Evolutionary conservation across 2,329 filamentous ascomycete species (phyloP), one percentile per base, ranked within the genome.

Genomic region (Endoconidiophora laricicola): DNA sequence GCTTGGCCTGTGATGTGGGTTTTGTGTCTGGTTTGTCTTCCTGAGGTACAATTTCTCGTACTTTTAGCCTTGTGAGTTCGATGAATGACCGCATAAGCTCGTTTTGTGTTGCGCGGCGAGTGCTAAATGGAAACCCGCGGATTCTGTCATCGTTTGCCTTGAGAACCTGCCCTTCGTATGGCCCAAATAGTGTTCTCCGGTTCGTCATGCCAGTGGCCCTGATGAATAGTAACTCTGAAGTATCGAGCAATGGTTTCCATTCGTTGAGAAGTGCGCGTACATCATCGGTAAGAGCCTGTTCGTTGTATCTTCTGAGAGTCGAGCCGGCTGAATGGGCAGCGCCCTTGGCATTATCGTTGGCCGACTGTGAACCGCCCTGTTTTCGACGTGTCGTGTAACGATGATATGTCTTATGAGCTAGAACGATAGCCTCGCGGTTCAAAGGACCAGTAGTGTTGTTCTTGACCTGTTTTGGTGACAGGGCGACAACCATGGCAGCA

Each of bases 321-420:
- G 91, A 85, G 62, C 93, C 91, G 6, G 88, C 93, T 3, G 91
- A 96, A 64, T 96, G 87, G 0, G 91, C 91, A 44, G 83, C 81
- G 12, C 91, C 90, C 61, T 94, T 94, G n/a, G 88, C 78, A 54
- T 86, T 83, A 63, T 98, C 91, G 62, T 87, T 96, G 24, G 90
- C 82, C 2, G 88, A 93, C 63, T 98, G 91, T 9, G 87, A 81
- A 40, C 93, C 91, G 70, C 91, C 91, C 63, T 98, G 91, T 63
- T 98, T 98, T 57, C 91, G 76, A 56, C 91, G 75, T 4, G 91
- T 98, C 0, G 93, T 98, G 61, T 98, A 98, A 52, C 91, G 77
- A 63, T 98, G 93, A 63, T 96, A 98, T 0, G 90, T 95, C 69
- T 98, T 98, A 65, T 96, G 90, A 0, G 87, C 90, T 42, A 95